Percentiles rank a stretch among this genome's conserved stretches.
These are phyloP conservation scores for Calonectria montana DNA, from an alignment of 2,329 filamentous ascomycete genomes.

Conservation along the genomic window DNA sequence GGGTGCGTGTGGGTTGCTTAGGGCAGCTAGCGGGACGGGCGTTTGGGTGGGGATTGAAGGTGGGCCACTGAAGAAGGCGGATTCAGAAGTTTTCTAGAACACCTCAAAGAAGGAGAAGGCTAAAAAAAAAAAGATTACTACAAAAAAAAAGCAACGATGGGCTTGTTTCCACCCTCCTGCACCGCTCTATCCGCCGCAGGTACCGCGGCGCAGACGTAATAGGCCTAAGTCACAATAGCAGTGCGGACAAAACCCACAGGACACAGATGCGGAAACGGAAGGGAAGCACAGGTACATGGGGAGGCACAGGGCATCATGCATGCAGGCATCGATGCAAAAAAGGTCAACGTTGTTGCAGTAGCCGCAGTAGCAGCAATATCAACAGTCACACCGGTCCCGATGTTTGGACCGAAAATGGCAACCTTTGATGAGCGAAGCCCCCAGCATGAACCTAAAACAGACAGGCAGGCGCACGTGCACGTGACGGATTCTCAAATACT, in stretches of 20 bases:
- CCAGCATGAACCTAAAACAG: not conserved
- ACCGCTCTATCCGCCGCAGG: slow-evolving; percentile 3
- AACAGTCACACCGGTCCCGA: slow-evolving; percentile 1
- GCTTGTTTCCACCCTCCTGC: slow-evolving; percentile 8
- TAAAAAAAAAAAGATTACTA: not conserved
- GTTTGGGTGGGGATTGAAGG: not conserved
- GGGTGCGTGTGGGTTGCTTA: slow-evolving; percentile 11
- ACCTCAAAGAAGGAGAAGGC: not conserved
- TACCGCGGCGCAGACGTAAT: slow-evolving; percentile 1
- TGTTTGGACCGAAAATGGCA: not conserved
- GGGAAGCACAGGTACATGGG: not conserved
- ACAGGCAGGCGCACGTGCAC: not conserved
- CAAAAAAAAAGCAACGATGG: slow-evolving; percentile 19
- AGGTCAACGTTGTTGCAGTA: not conserved
- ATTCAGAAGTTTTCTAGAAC: slow-evolving; percentile 42
- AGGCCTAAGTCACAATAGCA: not conserved
- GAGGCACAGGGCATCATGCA: not conserved
- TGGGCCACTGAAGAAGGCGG: slow-evolving; percentile 7
- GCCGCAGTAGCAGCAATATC: not conserved
- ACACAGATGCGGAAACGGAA: not conserved
- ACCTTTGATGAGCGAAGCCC: not conserved
- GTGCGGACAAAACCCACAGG: not conserved
- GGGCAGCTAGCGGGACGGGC: slow-evolving; percentile 20
- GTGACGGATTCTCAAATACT: not conserved
- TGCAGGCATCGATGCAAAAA: not conserved